phyloP scores from a whole-genome alignment of 2,329 filamentous ascomycete species.

The Bipolaris zeicola region DNA sequence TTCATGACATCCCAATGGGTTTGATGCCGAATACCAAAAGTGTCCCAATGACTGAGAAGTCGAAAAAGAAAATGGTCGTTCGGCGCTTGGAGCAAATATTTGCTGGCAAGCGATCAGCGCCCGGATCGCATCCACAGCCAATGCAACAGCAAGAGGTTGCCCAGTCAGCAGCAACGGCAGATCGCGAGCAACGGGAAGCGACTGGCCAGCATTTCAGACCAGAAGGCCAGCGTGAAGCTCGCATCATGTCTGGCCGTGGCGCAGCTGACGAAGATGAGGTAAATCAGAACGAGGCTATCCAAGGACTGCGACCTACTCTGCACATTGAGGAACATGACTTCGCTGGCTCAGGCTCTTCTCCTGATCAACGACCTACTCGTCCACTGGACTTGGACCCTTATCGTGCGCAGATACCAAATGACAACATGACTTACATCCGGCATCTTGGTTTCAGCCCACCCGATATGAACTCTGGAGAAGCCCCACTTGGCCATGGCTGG shows the following conservation, averaged over 20 bases:
- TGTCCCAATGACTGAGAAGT: constrained; percentile 68
- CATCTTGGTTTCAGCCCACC: constrained; percentile 72
- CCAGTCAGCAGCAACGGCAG: constrained; percentile 58
- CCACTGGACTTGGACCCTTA: constrained; percentile 78
- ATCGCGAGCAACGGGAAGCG: constrained; percentile 50
- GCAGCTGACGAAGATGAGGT: constrained; percentile 24
- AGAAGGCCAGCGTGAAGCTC: constrained; percentile 55
- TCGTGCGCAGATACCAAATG: constrained; percentile 73
- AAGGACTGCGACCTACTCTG: constrained; percentile 24
- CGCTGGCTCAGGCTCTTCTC: constrained; percentile 47
- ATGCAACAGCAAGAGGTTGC: constrained; percentile 64
- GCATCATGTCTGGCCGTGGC: constrained; percentile 47
- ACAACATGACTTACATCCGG: constrained; percentile 80
- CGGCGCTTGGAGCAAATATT: constrained; percentile 80
- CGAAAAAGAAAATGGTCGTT: constrained; percentile 78
- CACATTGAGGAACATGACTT: constrained; percentile 34
- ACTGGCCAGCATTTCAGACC: constrained; percentile 41
- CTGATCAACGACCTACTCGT: constrained; percentile 77
- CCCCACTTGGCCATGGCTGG: constrained; percentile 75
- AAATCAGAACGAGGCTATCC: constrained; percentile 21
- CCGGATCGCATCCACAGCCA: constrained; percentile 55
- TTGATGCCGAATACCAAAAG: constrained; percentile 64
- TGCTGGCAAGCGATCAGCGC: constrained; percentile 66
- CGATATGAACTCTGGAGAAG: constrained; percentile 55
- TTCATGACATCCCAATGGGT: constrained; percentile 73